Evolutionary conservation across 805 yeast genomes (phyloP).

Genomic region (Candida palmyrensis): DNA sequence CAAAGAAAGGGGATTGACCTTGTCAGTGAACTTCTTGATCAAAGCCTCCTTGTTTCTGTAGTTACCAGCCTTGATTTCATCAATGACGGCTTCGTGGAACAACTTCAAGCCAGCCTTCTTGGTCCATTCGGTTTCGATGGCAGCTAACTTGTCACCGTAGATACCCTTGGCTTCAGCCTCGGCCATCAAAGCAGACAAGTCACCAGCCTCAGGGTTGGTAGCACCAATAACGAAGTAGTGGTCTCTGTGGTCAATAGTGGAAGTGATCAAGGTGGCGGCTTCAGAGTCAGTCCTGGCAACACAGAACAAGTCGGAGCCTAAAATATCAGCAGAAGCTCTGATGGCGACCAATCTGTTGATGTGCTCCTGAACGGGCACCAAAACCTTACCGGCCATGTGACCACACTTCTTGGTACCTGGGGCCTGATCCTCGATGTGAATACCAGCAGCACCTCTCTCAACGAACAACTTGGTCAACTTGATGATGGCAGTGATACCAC

Average conservation of each 20-base stretch:
- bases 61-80: slow-evolving; percentile 61
- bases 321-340: slow-evolving; percentile 91
- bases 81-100: slow-evolving; percentile 88
- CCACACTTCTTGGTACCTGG: slow-evolving; percentile 99
- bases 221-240: slow-evolving; percentile 89
- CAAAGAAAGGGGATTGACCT: slow-evolving; percentile 70
- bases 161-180: slow-evolving; percentile 76
- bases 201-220: slow-evolving; percentile 76
- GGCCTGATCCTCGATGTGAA: slow-evolving; percentile 98
- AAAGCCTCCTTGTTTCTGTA: slow-evolving; percentile 57
- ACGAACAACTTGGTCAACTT: slow-evolving; percentile 93
- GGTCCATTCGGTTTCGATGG: slow-evolving; percentile 79
- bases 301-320: slow-evolving; percentile 77
- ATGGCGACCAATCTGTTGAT: slow-evolving; percentile 90
- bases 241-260: slow-evolving; percentile 91
- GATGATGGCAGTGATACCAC: slow-evolving; percentile 95
- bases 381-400: slow-evolving; percentile 98
- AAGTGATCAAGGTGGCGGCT: slow-evolving; percentile 92
- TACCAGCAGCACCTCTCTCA: slow-evolving; percentile 98
- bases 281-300: slow-evolving; percentile 98
- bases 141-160: slow-evolving; percentile 63
- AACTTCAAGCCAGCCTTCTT: slow-evolving; percentile 77
- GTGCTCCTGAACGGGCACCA: slow-evolving; percentile 97
- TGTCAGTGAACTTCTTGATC: slow-evolving; percentile 58
- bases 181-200: slow-evolving; percentile 71